These are phyloP conservation scores for Fusarium buxicola DNA, from an alignment of 2,329 filamentous ascomycete genomes.

Conservation along the genomic window DNA sequence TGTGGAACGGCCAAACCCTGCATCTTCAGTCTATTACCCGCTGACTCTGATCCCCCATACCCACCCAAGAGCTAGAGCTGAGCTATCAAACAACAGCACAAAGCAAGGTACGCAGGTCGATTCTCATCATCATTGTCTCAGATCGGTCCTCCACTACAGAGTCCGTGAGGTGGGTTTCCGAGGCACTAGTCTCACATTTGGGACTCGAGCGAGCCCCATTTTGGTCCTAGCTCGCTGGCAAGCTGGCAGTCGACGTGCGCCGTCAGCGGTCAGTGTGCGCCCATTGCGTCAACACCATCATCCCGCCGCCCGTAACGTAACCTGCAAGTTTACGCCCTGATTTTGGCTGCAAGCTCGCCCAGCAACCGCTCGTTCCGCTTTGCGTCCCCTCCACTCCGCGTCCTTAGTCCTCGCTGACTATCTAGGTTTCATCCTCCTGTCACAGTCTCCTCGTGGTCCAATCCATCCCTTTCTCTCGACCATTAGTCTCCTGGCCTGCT, in stretches of 20 bases:
- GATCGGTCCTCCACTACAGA: constrained; percentile 25
- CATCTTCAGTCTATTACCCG: constrained; percentile 33
- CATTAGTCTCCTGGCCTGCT: constrained; percentile 24
- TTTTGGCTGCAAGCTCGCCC: constrained; percentile 33
- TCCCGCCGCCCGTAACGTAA: constrained; percentile 26
- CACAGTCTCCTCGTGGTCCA: constrained; percentile 28
- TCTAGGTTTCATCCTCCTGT: constrained; percentile 26
- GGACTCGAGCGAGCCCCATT: constrained; percentile 30
- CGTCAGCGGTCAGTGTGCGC: constrained; percentile 35
- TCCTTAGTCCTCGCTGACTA: constrained; percentile 27
- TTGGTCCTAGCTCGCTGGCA: constrained; percentile 25
- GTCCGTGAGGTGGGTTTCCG: constrained; percentile 5
- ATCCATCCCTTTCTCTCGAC: constrained; percentile 20
- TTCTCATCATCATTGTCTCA: constrained; percentile 40
- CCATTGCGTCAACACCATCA: constrained; percentile 48
- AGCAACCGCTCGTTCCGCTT: constrained; percentile 22
- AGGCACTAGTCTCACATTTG: constrained; percentile 35
- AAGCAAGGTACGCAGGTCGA: constrained; percentile 22
- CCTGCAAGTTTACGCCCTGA: constrained; percentile 36
- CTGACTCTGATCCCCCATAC: constrained; percentile 27
- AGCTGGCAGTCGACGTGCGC: constrained; percentile 15
- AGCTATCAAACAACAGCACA: constrained; percentile 13
- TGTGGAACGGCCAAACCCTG: constrained; percentile 12
- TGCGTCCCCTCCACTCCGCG: constrained; percentile 19
- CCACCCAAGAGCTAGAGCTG: constrained; percentile 17